Percentiles rank a stretch among this genome's conserved stretches.
Conservation (phyloP, 2,329 filamentous ascomycete genomes). For the Colletotrichum gloeosporioides region DNA sequence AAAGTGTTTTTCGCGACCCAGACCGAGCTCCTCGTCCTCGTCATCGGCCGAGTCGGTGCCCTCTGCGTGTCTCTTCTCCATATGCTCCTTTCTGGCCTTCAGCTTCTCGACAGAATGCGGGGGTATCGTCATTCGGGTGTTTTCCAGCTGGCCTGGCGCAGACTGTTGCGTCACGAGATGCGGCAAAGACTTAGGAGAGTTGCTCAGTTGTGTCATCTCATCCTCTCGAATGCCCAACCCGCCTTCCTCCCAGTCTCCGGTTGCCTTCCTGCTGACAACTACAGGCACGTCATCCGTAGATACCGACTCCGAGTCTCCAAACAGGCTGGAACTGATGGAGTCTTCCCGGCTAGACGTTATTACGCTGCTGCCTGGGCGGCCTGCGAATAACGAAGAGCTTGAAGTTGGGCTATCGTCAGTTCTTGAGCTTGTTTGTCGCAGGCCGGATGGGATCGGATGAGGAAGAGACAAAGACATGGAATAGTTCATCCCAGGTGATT, state of each 20-base stretch:
- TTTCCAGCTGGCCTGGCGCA: conserved; percentile 67
- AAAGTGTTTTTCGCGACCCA: conserved; percentile 47
- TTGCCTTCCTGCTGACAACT: conserved; percentile 74
- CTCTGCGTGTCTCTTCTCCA: conserved; percentile 76
- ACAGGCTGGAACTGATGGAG: conserved; percentile 86
- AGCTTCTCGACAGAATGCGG: conserved; percentile 77
- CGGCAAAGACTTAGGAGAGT: conserved; percentile 49
- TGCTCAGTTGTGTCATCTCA: conserved; percentile 42
- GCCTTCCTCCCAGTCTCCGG: conserved; percentile 79
- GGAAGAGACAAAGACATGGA: conserved; percentile 51
- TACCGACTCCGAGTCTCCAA: conserved; percentile 83
- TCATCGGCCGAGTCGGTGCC: conserved; percentile 89
- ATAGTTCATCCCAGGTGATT: conserved; percentile 54
- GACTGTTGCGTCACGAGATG: conserved; percentile 66
- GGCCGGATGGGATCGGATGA: conserved; percentile 65
- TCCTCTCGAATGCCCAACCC: conserved; percentile 81
- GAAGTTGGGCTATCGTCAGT: conserved; percentile 86
- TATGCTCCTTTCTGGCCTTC: conserved; percentile 73
- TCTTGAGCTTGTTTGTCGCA: conserved; percentile 68
- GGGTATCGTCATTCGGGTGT: conserved; percentile 50
- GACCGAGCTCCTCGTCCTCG: conserved; percentile 88
- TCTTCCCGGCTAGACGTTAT: conserved; percentile 83
- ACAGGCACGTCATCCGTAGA: conserved; percentile 80
- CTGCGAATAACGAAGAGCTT: conserved; percentile 73
- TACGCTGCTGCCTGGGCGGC: conserved; percentile 76